Evolutionary conservation across 345 rosid species (phyloP), one percentile per base, ranked within the genome.

Genomic region (Dovyalis caffra): DNA sequence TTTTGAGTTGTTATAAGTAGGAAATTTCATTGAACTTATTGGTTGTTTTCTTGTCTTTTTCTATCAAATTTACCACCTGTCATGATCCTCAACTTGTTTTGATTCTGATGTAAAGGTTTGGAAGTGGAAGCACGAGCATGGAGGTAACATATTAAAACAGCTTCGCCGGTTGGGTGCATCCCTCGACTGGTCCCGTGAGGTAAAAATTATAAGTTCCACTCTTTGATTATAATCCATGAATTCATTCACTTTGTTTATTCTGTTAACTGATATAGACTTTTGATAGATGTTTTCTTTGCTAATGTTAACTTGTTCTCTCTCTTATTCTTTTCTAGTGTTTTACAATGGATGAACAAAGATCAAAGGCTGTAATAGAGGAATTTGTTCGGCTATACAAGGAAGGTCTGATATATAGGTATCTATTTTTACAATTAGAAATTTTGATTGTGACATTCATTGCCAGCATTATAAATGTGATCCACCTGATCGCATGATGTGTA

Each of bases 171-270:
- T 95, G 77, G 99, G 98, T 83, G 88, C 98, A 37, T 93, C 99
- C 25, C 97, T 93, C 80, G 99, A 95, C 79, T 95, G 99, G 99
- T 89, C 99, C 32, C 98, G 93, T 75, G 98, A 95, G 97, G 99
- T 95, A 80, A 85, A 64, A 33, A 31, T 73, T 28, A 28, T 12
- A 57, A 34, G 18, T 16, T 32, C 5, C 33, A 40, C 12, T 0
- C 45, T 72, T 40, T 35, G 38, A 35, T 35, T 35, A 6, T 35
- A 35, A 6, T 35, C 38, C 38, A 35, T 35, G 38, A 35, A 35
- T 35, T 35, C 8, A 35, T 35, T 35, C 1, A 35, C 38, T 35
- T 35, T 35, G 8, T 35, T 35, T 35, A 7, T 35, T 35, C 38
- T 35, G 6, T 35, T 35, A 35, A 35, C 38, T 35, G 10, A 35